A percentile compares a stretch with the other conserved stretches of the same genome.
These are phyloP conservation scores for Salvia splendens DNA, from an alignment of 257 asterid species.

Conservation along the genomic window DNA sequence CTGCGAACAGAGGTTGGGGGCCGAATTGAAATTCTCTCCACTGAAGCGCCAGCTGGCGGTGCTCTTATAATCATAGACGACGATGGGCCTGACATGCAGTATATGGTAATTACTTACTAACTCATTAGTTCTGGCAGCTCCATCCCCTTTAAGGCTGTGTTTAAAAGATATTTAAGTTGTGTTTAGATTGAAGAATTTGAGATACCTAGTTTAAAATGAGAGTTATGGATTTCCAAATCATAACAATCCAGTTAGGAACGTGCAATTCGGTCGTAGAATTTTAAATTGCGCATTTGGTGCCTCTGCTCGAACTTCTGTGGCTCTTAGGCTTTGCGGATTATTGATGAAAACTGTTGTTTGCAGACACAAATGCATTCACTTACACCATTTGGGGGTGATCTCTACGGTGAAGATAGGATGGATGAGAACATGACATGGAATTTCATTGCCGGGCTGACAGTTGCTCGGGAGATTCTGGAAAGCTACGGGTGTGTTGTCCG, in stretches of 20 bases:
- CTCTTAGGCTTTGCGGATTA: background rate
- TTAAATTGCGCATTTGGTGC: too few relatives aligned
- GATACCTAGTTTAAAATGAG: too few relatives aligned
- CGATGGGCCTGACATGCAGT: constrained; percentile 97
- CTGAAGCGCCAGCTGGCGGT: constrained; percentile 90
- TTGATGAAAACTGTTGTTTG: constrained; percentile 25
- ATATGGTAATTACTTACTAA: constrained; percentile 63
- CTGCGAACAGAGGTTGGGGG: constrained; percentile 80
- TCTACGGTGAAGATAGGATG: constrained; percentile 57
- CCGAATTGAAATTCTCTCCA: constrained; percentile 63
- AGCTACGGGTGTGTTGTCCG: constrained; percentile 84
- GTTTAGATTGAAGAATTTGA: background rate
- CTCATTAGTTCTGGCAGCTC: background rate
- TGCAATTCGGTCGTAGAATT: too few relatives aligned
- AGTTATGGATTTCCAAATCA: background rate
- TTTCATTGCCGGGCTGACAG: constrained; percentile 84
- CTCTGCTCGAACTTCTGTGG: too few relatives aligned
- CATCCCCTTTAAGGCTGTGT: constrained; percentile 2
- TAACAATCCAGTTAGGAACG: background rate
- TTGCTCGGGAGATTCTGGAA: constrained; percentile 93
- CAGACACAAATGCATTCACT: constrained; percentile 97
- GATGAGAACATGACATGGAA: constrained; percentile 95
- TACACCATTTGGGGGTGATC: constrained; percentile 78
- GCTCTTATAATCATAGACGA: constrained; percentile 83
- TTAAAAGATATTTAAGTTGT: background rate